Base-by-base conservation (phyloP, 2,329 filamentous ascomycete species). In the Colletotrichum cuscutae region DNA sequence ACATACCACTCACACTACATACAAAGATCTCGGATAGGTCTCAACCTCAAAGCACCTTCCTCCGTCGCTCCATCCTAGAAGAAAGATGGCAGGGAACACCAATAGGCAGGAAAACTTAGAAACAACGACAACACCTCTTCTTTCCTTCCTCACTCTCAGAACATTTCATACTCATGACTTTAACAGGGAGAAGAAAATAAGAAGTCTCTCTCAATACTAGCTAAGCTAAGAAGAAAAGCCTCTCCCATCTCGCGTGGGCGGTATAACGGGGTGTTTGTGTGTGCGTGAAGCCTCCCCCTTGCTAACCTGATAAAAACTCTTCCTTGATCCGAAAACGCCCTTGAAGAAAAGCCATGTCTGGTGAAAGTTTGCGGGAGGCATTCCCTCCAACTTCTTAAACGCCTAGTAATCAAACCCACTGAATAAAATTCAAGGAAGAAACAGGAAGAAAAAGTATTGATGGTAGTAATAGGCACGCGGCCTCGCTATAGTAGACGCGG, bases 401-500 rank as follows among this genome's bases (percentile, higher is more conserved):
- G 65, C 69, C 69, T 63, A n/a, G 22, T 64, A 9, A 49, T 49
- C n/a, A 22, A 22, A 42, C 58, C 58, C 22, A 24, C n/a, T 60
- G 32, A 49, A 57, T 42, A n/a, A 42, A 57, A 26, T 53, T 32
- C 52, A 46, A 64, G 64, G 9, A 59, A 22, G 30, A 61, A 42
- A 65, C 30, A 68, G 65, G 26, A 49, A 52, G 24, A 30, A 62
- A 53, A 69, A 53, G 30, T 35, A n/a, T 6, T 28, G 24, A 37
- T 19, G 30, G 46, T 62, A 22, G 60, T 37, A 53, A 46, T 54
- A 64, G 28, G 26, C n/a, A 22, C 37, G 53, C 26, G 24, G 22
- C 35, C 22, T 68, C 54, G 71, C 67, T 65, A 61, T 70, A 61
- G 54, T 15, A 24, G 19, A 52, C 60, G 66, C 61, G 60, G 22